These are phyloP conservation scores for Ascocoryne sarcoides DNA, from an alignment of 2,329 filamentous ascomycete genomes.

Conservation along the genomic window DNA sequence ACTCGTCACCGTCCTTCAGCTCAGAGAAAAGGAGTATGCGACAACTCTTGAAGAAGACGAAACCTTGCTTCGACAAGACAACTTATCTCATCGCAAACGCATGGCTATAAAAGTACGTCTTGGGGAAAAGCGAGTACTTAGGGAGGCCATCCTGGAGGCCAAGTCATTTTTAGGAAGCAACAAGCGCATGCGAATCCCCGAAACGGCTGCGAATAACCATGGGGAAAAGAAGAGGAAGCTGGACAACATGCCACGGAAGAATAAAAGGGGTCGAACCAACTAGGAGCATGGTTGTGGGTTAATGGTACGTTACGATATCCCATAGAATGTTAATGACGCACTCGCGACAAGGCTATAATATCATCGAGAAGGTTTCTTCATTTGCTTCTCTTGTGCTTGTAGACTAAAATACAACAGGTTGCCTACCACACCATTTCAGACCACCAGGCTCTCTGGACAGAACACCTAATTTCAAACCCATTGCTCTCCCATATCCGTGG, in stretches of 20 bases:
- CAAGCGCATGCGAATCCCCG: slow-evolving; percentile 26
- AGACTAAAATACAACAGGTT: slow-evolving; percentile 26
- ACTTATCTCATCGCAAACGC: slow-evolving; percentile 26
- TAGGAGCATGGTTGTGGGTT: too few species aligned
- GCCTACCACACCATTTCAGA: slow-evolving; percentile 4
- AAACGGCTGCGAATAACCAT: slow-evolving; percentile 4
- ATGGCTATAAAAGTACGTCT: slow-evolving; percentile 54
- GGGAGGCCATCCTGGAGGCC: slow-evolving; percentile 35
- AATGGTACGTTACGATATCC: too few species aligned
- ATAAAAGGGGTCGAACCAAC: slow-evolving; percentile 11
- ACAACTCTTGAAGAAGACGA: slow-evolving; percentile 45
- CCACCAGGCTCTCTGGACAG: slow-evolving; percentile 7
- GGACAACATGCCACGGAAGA: slow-evolving; percentile 10
- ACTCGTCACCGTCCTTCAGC: slow-evolving; percentile 31
- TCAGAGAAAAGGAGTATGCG: slow-evolving; percentile 39
- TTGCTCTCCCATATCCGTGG: slow-evolving; percentile 22
- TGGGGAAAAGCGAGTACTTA: slow-evolving; percentile 56
- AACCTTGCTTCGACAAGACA: slow-evolving; percentile 29
- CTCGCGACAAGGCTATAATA: too few species aligned
- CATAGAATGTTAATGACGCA: too few species aligned
- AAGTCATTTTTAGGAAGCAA: slow-evolving; percentile 21
- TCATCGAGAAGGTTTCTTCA: too few species aligned
- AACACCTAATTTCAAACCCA: slow-evolving; percentile 19
- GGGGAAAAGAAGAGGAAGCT: slow-evolving; percentile 20
- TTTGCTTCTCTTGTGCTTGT: slow-evolving; percentile 16